phyloP scores from a whole-genome alignment of 352 stramenopile genomes.

The Globisporangium iwayamae region DNA sequence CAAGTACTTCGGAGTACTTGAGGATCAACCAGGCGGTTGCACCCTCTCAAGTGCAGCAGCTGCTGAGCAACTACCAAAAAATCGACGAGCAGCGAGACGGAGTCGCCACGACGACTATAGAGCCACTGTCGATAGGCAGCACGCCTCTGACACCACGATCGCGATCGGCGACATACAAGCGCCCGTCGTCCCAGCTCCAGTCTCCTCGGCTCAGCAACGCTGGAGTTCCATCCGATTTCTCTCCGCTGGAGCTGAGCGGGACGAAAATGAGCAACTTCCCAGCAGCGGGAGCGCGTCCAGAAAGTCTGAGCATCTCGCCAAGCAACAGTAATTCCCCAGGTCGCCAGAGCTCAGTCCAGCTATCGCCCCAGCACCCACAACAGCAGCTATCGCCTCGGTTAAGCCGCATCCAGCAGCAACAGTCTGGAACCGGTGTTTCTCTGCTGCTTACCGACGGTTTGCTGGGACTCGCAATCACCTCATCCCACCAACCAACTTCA shows the following conservation, averaged over 20 bases:
- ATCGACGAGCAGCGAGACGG: slow-evolving; percentile 11
- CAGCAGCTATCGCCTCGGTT: slow-evolving; percentile 7
- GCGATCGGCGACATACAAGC: slow-evolving; percentile 17
- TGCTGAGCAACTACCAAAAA: slow-evolving; percentile 12
- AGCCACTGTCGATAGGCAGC: slow-evolving; percentile 1
- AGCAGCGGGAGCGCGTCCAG: neutral
- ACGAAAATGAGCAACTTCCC: neutral
- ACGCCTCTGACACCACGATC: slow-evolving; percentile 9
- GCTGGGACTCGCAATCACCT: slow-evolving; percentile 8
- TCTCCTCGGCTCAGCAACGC: neutral
- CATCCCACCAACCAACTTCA: neutral
- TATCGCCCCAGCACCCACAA: neutral
- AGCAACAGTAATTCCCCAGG: slow-evolving; percentile 1
- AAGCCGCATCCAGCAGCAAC: slow-evolving; percentile 4
- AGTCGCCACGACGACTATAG: neutral
- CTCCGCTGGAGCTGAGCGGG: slow-evolving; percentile 4
- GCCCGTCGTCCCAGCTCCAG: neutral
- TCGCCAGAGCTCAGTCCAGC: neutral
- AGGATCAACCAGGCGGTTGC: slow-evolving; percentile 6
- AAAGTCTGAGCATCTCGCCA: neutral
- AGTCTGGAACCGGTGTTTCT: neutral
- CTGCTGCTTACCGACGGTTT: neutral
- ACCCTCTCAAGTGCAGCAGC: slow-evolving; percentile 13
- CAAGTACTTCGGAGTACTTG: slow-evolving; percentile 3
- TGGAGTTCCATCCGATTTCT: neutral